A percentile compares a stretch with the other conserved stretches of the same genome.
phyloP scores from a whole-genome alignment of 179 eudicot species.

The Corrigiola litoralis region DNA sequence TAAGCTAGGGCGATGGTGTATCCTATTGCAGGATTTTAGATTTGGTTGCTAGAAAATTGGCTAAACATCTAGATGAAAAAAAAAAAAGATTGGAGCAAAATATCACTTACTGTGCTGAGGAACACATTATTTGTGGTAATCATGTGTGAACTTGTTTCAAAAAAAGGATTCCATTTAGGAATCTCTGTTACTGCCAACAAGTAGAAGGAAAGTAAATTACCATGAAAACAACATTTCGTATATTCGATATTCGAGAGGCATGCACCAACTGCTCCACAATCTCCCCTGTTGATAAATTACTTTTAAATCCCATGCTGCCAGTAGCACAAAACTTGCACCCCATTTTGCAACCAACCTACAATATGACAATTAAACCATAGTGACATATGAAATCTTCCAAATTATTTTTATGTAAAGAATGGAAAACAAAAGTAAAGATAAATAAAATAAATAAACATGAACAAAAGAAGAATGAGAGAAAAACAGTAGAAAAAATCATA shows the following conservation, averaged over 20 bases:
- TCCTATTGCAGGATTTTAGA: too few species aligned
- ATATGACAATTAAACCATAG: not conserved
- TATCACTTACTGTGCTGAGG: not conserved
- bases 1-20: too few species aligned
- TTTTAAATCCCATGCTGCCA: constrained; percentile 97
- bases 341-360: constrained; percentile 99
- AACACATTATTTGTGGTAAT: not conserved
- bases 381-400: not conserved
- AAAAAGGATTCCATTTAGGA: not conserved
- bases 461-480: too few species aligned
- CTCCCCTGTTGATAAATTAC: constrained; percentile 83
- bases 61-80: not conserved
- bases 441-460: too few species aligned
- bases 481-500: too few species aligned
- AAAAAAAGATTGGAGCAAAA: not conserved
- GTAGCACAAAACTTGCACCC: constrained; percentile 97
- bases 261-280: constrained; percentile 93
- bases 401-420: too few species aligned
- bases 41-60: not conserved
- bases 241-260: constrained; percentile 72
- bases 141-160: not conserved
- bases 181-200: not conserved
- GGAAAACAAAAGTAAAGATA: not conserved
- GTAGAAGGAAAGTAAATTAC: constrained; percentile 32
- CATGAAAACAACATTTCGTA: constrained; percentile 93